Evolutionary conservation across 768 basidiomycete species (phyloP), one percentile per base, ranked within the genome.

Genomic region (Boletus reticulatus): DNA sequence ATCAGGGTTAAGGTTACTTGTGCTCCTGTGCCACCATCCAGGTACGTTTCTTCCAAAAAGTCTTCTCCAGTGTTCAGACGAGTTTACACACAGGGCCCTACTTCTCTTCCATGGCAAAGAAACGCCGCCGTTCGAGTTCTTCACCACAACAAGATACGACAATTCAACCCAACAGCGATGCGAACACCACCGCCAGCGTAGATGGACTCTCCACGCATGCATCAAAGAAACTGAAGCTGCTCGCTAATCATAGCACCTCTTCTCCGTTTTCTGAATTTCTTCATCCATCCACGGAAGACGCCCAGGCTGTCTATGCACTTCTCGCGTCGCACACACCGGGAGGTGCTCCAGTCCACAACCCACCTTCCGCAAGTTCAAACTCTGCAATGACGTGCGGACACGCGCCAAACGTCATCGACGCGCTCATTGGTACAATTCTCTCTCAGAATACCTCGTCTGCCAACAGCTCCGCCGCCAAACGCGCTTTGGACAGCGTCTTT

Each of bases 351-450:
- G 63, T 67, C 41, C 72, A 72, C 38, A 58, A 53, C 9, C 20
- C 60, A 8, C 70, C 75, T 41, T 37, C 61, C 3, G 4, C 55
- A 3, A 41, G 16, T n/a, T 50, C 63, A 43, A 76, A 80, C 56
- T 72, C 81, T 9, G 79, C 78, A 6, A 50, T 61, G 53, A 78
- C 78, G 1, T 80, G 79, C 48, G 81, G 78, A 3, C 66, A 73
- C 38, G 75, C 76, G 3, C 76, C 78, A 4, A 80, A 85, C 60
- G 81, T 85, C 56, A 73, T 85, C 52, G 84, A 84, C 56, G 70
- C 80, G 12, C 76, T 84, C 56, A 80, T 86, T 37, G 79, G 76
- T 22, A 83, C 82, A 1, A 75, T 86, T 53, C 78, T 86, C 32
- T 84, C 83, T 32, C 84, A 85, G 62, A 84, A 83, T 57, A 85